Percentiles rank a stretch among this genome's conserved stretches.
phyloP scores from a whole-genome alignment of 2,329 filamentous ascomycete species.

The Pyrenochaeta sp. region DNA sequence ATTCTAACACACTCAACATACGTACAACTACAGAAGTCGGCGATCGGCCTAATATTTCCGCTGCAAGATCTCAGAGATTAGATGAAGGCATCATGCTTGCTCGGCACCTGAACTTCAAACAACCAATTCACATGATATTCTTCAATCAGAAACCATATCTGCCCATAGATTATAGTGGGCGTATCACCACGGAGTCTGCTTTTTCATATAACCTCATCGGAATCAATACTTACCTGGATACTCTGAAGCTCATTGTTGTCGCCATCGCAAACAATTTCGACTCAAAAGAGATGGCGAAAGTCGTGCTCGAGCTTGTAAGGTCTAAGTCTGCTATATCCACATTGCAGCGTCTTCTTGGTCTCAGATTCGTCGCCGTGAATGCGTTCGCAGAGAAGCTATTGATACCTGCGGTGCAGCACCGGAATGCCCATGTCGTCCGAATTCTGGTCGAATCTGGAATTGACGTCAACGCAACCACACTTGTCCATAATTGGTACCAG shows the following conservation, averaged over 20 bases:
- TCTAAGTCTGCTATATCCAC: background rate
- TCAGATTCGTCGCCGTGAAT: background rate
- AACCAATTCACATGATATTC: background rate
- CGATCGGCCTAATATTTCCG: background rate
- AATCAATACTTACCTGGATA: background rate
- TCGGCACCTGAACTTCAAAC: background rate
- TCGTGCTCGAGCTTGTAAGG: slow-evolving; percentile 4
- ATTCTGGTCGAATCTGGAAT: slow-evolving; percentile 9
- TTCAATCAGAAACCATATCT: background rate
- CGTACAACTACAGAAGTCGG: background rate
- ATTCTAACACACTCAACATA: too few relatives aligned
- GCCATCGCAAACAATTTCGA: slow-evolving; percentile 10
- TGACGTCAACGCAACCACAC: background rate
- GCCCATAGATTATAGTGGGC: background rate
- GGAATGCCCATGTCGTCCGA: slow-evolving; percentile 1
- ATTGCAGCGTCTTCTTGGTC: background rate
- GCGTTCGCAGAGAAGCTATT: slow-evolving; percentile 15
- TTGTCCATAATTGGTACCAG: background rate
- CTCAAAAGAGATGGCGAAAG: background rate
- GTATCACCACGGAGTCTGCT: background rate
- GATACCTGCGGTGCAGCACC: background rate
- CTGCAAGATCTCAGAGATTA: background rate
- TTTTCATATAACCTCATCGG: background rate
- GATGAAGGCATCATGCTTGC: background rate
- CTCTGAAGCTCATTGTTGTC: background rate